Evolutionary conservation across 257 asterid genomes (phyloP).

Genomic region (Plantago elongata): DNA sequence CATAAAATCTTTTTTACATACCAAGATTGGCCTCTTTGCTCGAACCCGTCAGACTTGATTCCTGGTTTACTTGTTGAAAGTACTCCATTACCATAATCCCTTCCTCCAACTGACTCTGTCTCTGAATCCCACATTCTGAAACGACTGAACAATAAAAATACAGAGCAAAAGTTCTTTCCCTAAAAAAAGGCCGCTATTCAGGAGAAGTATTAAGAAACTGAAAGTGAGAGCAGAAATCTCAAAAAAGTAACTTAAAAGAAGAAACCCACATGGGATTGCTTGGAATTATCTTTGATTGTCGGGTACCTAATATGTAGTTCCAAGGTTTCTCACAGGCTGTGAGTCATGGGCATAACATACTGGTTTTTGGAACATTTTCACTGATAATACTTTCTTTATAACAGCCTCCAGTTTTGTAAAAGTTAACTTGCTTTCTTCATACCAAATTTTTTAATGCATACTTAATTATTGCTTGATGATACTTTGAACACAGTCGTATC

Average conservation of each 20-base stretch:
- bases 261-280: constrained; percentile 69
- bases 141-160: constrained; percentile 9
- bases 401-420: background rate
- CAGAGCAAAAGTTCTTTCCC: constrained; percentile 8
- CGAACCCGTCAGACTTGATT: constrained; percentile 72
- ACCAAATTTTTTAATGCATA: background rate
- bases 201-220: constrained; percentile 21
- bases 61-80: constrained; percentile 49
- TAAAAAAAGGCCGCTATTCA: constrained; percentile 14
- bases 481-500: constrained; percentile 9
- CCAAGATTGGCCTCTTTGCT: constrained; percentile 91
- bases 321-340: constrained; percentile 64
- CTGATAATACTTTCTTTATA: constrained; percentile 4
- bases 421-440: background rate
- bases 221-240: constrained; percentile 4
- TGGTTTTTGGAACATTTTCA: constrained; percentile 39
- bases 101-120: constrained; percentile 47
- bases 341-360: constrained; percentile 62
- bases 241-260: constrained; percentile 25
- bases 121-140: constrained; percentile 85
- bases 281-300: constrained; percentile 67
- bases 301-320: constrained; percentile 35
- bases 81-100: constrained; percentile 66
- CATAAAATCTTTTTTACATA: constrained; percentile 19
- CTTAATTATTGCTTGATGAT: background rate